A percentile compares a stretch with the other conserved stretches of the same genome.
phyloP scores from a whole-genome alignment of 192 early-diverging fungal genomes.

The Pilaira anomala region DNA sequence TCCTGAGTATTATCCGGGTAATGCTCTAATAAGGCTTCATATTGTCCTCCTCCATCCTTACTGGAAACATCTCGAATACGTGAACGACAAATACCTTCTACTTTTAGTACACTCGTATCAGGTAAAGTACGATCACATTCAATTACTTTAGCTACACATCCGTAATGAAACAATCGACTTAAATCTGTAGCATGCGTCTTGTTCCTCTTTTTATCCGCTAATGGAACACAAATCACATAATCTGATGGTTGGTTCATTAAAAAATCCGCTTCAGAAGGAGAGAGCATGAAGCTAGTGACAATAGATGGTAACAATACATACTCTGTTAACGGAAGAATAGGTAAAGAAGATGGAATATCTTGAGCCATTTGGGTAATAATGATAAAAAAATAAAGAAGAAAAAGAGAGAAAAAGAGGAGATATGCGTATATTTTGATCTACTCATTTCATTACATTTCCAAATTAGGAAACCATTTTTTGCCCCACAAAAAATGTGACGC shows the following conservation, averaged over 20 bases:
- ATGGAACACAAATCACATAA: background rate
- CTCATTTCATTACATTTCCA: no score
- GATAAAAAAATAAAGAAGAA: background rate
- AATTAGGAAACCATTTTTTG: no score
- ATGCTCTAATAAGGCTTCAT: slow-evolving; percentile 49
- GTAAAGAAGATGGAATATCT: slow-evolving; percentile 11
- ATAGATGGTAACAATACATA: slow-evolving; percentile 27
- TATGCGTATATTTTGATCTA: no score
- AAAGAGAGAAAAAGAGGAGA: background rate
- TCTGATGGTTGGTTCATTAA: background rate
- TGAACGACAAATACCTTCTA: slow-evolving; percentile 64
- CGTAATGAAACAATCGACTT: slow-evolving; percentile 37
- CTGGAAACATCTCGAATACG: slow-evolving; percentile 45
- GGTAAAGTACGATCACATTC: slow-evolving; percentile 35
- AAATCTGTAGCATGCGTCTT: background rate
- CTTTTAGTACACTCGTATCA: slow-evolving; percentile 46
- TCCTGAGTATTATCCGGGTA: slow-evolving; percentile 33
- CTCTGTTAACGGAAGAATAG: slow-evolving; percentile 17
- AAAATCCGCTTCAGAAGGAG: slow-evolving; percentile 5
- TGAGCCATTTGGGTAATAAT: background rate
- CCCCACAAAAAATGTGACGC: no score
- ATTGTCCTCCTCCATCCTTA: slow-evolving; percentile 36
- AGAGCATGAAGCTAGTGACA: slow-evolving; percentile 3
- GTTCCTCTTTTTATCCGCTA: background rate
- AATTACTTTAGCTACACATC: slow-evolving; percentile 50